Evolutionary conservation across 2,329 filamentous ascomycete species (phyloP).

Genomic region (Madurella mycetomatis): DNA sequence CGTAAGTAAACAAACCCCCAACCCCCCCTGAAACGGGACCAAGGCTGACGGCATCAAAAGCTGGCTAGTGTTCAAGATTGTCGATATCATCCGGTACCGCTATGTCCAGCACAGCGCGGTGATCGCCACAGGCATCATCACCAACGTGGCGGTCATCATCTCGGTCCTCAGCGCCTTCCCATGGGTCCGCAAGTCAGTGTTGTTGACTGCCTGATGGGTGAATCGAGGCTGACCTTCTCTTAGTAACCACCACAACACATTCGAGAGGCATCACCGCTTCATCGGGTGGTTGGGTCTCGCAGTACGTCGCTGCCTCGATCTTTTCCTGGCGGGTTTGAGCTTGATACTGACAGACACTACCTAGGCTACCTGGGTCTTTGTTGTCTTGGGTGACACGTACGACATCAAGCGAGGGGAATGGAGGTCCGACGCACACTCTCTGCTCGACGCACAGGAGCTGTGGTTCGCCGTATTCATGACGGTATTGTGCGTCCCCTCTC

Average conservation of each 20-base stretch:
- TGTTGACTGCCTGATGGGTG: constrained; percentile 16
- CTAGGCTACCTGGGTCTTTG: constrained; percentile 38
- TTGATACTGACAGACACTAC: constrained; percentile 8
- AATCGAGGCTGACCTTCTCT: not conserved
- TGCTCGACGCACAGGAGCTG: constrained; percentile 36
- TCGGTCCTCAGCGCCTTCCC: constrained; percentile 38
- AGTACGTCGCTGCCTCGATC: constrained; percentile 22
- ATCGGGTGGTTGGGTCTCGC: constrained; percentile 39
- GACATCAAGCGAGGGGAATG: constrained; percentile 34
- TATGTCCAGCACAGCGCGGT: constrained; percentile 32
- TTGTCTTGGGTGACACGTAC: constrained; percentile 36
- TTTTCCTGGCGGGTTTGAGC: not conserved
- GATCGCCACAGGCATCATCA: constrained; percentile 37
- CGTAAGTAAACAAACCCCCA: constrained; percentile 25
- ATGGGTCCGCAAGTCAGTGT: constrained; percentile 40
- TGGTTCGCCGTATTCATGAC: constrained; percentile 41
- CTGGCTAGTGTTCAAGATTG: constrained; percentile 38
- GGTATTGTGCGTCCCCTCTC: constrained; percentile 31
- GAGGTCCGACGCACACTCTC: constrained; percentile 31
- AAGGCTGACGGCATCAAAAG: constrained; percentile 24
- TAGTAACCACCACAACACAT: constrained; percentile 39
- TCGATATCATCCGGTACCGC: constrained; percentile 34
- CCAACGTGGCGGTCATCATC: constrained; percentile 35
- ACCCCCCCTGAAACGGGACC: not conserved
- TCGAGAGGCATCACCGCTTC: constrained; percentile 40